phyloP scores from a whole-genome alignment of 108 stramenopile genomes.

The Epithemia pelagica region DNA sequence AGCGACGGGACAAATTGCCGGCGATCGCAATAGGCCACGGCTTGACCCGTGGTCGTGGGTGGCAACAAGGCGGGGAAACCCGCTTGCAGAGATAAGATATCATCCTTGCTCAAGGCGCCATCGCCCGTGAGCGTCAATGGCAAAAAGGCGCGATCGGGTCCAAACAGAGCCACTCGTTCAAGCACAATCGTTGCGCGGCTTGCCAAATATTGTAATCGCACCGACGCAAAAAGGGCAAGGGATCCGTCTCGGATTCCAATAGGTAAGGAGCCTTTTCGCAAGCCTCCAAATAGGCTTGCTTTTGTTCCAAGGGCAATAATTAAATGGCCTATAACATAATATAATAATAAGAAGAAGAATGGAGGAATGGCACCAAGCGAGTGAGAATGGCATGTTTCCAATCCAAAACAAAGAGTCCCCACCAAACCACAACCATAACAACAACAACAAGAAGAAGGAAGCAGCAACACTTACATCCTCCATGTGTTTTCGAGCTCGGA shows the following conservation, averaged over 20 bases:
- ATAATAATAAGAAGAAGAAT: no score
- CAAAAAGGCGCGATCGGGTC: constrained; percentile 6
- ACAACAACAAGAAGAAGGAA: no score
- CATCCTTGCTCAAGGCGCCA: neutral
- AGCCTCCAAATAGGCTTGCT: constrained; percentile 4
- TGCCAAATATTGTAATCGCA: neutral
- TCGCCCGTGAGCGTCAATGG: neutral
- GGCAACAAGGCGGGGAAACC: neutral
- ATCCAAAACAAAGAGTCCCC: no score
- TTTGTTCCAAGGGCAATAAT: neutral
- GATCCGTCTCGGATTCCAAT: neutral
- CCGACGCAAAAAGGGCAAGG: neutral
- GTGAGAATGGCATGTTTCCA: no score
- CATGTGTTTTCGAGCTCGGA: neutral
- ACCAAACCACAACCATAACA: no score
- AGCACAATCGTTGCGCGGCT: neutral
- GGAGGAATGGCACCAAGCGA: no score
- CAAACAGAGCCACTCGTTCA: neutral
- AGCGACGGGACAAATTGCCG: neutral
- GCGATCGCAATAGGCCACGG: constrained; percentile 1
- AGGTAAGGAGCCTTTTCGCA: neutral
- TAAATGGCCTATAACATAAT: neutral
- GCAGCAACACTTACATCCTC: neutral
- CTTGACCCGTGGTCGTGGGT: neutral
- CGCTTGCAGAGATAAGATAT: neutral